A percentile compares a stretch with the other conserved stretches of the same genome.
Conservation (phyloP, 106 monocot genomes). For the Hemerocallis citrina region DNA sequence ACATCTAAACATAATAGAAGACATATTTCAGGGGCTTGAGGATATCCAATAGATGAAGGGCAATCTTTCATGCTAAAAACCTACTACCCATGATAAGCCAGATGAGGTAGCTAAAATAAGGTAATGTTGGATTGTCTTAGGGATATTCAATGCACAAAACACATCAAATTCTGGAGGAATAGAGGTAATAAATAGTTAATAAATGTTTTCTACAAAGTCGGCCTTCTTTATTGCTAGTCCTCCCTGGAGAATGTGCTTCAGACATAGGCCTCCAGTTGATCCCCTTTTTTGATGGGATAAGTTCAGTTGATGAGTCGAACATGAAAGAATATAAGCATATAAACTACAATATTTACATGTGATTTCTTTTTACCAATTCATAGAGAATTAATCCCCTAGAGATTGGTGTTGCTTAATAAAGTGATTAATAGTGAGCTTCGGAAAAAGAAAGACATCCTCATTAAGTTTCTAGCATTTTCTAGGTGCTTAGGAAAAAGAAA, state of each 20-base stretch:
- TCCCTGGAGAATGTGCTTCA: background rate
- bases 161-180: background rate
- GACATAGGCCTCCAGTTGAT: too few species aligned
- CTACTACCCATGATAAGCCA: background rate
- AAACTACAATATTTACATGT: background rate
- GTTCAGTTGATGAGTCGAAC: background rate
- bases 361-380: too few species aligned
- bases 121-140: background rate
- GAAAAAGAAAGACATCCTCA: too few species aligned
- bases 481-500: too few species aligned
- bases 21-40: background rate
- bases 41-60: background rate
- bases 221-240: background rate
- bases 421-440: too few species aligned
- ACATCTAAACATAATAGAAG: background rate
- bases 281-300: background rate
- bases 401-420: too few species aligned
- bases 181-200: background rate
- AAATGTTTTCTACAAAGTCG: background rate
- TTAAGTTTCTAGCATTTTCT: too few species aligned
- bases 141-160: background rate
- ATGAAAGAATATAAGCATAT: background rate
- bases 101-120: background rate
- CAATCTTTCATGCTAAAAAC: background rate
- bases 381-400: too few species aligned